phyloP scores from a whole-genome alignment of 768 basidiomycete species.

The Kwoniella newhampshirensis region DNA sequence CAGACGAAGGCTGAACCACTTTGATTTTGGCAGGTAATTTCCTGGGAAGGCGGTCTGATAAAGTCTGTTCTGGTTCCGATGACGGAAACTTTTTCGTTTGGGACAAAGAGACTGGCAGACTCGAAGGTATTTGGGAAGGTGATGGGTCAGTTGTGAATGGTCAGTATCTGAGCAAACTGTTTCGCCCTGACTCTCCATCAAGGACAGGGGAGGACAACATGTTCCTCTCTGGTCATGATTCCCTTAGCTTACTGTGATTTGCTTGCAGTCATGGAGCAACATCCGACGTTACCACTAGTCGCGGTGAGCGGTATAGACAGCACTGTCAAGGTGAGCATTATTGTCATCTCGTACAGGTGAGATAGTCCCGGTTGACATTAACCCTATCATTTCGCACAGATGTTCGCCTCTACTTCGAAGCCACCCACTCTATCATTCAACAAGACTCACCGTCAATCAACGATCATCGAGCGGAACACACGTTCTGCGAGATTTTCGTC shows the following conservation, averaged over 20 bases:
- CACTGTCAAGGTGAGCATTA: conserved; percentile 74
- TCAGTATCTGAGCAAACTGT: too few species aligned
- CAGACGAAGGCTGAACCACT: too few species aligned
- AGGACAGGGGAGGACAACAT: not conserved
- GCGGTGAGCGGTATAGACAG: conserved; percentile 84
- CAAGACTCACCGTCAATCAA: conserved; percentile 18
- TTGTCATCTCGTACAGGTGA: too few species aligned
- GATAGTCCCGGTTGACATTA: not conserved
- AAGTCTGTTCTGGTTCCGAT: conserved; percentile 77
- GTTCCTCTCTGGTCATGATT: not conserved
- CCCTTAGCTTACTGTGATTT: too few species aligned
- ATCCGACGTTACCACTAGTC: conserved; percentile 73
- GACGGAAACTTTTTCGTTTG: conserved; percentile 77
- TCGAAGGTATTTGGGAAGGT: conserved; percentile 79
- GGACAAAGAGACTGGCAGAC: conserved; percentile 65
- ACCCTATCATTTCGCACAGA: not conserved
- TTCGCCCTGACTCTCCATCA: too few species aligned
- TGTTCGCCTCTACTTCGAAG: conserved; percentile 19
- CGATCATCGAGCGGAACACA: conserved; percentile 33
- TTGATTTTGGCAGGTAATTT: conserved; percentile 67
- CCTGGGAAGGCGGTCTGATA: conserved; percentile 74
- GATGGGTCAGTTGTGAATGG: conserved; percentile 77
- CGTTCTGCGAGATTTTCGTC: conserved; percentile 11
- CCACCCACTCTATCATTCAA: conserved; percentile 25
- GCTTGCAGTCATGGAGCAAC: conserved; percentile 68